phyloP scores from a whole-genome alignment of 2,329 filamentous ascomycete species.

The Penicillium sp. region DNA sequence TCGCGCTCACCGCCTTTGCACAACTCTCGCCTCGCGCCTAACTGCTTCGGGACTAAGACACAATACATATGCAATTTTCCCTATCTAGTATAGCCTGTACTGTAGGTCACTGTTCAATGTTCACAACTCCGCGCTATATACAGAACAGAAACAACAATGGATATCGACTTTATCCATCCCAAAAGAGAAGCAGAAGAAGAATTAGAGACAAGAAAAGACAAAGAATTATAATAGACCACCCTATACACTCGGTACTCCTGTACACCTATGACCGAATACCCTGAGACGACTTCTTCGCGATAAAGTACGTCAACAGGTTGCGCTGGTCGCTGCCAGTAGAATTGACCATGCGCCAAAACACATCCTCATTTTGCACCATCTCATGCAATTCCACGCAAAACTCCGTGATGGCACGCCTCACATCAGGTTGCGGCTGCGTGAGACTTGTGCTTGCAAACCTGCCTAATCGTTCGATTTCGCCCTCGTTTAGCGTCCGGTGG shows the following conservation, averaged over 20 bases:
- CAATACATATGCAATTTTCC: no score
- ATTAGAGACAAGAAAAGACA: not conserved
- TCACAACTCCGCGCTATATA: not conserved
- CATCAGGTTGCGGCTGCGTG: constrained; percentile 31
- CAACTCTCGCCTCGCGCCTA: not conserved
- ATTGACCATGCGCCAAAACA: constrained; percentile 23
- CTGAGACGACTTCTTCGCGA: constrained; percentile 17
- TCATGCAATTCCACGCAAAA: constrained; percentile 23
- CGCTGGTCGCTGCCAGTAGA: constrained; percentile 21
- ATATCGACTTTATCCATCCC: not conserved
- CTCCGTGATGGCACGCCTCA: constrained; percentile 36
- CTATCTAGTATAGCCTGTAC: no score
- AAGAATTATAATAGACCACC: not conserved
- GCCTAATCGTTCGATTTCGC: constrained; percentile 27
- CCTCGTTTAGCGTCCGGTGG: constrained; percentile 15
- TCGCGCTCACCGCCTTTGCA: not conserved
- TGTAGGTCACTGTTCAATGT: no score
- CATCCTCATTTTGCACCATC: constrained; percentile 23
- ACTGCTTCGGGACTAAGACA: not conserved
- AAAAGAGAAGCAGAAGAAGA: not conserved
- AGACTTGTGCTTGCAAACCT: constrained; percentile 30
- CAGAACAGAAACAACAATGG: not conserved
- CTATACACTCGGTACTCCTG: not conserved
- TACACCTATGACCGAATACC: constrained; percentile 1
- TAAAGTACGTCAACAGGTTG: constrained; percentile 26